Base-by-base conservation (phyloP, 805 yeast species). In the Candida alai region DNA sequence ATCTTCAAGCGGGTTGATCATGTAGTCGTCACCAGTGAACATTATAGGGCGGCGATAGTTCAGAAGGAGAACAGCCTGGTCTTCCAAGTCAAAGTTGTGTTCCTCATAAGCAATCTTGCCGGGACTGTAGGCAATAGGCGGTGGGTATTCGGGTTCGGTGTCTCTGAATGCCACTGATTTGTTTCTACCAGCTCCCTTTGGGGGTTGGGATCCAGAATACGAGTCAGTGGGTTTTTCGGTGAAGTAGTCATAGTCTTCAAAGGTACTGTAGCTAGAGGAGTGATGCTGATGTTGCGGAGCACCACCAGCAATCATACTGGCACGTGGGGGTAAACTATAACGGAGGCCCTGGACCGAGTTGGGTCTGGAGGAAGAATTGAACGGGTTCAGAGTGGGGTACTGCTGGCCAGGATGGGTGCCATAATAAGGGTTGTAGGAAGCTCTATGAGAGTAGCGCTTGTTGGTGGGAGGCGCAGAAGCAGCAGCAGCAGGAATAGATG, bases 1-100 rank as follows among this genome's bases (percentile, higher is more conserved):
- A 32, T 66, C 71, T 43, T 63, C 60, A 36, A 67, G 44, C 12
- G 64, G 58, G 41, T 67, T 67, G 19, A 62, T 59, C 41, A 50
- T 45, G 41, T 67, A 67, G 41, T 66, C 57, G 28, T 62, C 67
- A 4, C 68, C 68, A 11, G 52, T 39, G 37, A 50, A 60, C 8
- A 56, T 48, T 35, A 51, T 27, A 32, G 32, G 29, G 19, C 31
- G 22, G 10, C 31, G 22, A 10, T 13, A 17, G 4, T 14, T 17
- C 22, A 18, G 31, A 7, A 28, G 20, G 16, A 23, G 31, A n/a
- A 28, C 31, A 2, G 22, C 10, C 20, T 22, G 15, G 8, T 36
- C 33, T 14, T 22, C 15, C 6, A 16, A 13, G 16, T 34, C 30
- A 19, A 32, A 19, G 13, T 36, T 25, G 17, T 16, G 13, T 12